A percentile compares a stretch with the other conserved stretches of the same genome.
Conservation (phyloP, 169 alveolate species). For the Theileria parva region DNA sequence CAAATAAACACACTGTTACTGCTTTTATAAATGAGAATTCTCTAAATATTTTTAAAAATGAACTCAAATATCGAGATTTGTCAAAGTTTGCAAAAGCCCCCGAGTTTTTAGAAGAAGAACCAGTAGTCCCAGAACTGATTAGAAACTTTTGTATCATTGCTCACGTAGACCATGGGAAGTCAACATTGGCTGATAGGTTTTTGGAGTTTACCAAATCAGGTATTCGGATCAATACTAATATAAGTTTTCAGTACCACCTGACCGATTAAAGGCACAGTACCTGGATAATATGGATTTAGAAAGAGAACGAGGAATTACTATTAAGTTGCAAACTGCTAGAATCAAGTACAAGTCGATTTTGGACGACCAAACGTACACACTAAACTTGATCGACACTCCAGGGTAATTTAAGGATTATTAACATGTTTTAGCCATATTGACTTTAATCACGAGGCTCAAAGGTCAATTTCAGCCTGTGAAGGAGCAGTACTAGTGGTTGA, state of each 20-base stretch:
- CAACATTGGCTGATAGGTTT: conserved; percentile 91
- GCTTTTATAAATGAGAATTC: not conserved
- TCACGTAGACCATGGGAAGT: conserved; percentile 95
- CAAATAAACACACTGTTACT: not conserved
- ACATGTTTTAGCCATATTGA: conserved; percentile 82
- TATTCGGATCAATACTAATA: conserved; percentile 50
- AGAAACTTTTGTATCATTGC: conserved; percentile 95
- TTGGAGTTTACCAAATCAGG: conserved; percentile 82
- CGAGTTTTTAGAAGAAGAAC: not conserved
- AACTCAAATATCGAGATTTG: not conserved
- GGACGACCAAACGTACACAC: conserved; percentile 81
- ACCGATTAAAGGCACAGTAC: conserved; percentile 80
- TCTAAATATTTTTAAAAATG: not conserved
- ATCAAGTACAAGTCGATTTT: conserved; percentile 66
- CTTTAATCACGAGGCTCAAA: conserved; percentile 91
- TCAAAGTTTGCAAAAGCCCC: not conserved
- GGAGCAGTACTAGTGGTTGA: conserved; percentile 91
- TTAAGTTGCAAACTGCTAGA: conserved; percentile 80
- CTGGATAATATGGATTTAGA: conserved; percentile 89
- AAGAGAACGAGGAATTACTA: conserved; percentile 91
- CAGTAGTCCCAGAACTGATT: conserved; percentile 40
- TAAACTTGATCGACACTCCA: conserved; percentile 96
- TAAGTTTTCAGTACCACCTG: conserved; percentile 64
- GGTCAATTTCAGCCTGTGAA: conserved; percentile 92
- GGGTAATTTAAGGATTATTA: conserved; percentile 69